Percentiles rank a stretch among this genome's conserved stretches.
Conservation (phyloP, 257 asterid species). For the Gentiana macrophylla region DNA sequence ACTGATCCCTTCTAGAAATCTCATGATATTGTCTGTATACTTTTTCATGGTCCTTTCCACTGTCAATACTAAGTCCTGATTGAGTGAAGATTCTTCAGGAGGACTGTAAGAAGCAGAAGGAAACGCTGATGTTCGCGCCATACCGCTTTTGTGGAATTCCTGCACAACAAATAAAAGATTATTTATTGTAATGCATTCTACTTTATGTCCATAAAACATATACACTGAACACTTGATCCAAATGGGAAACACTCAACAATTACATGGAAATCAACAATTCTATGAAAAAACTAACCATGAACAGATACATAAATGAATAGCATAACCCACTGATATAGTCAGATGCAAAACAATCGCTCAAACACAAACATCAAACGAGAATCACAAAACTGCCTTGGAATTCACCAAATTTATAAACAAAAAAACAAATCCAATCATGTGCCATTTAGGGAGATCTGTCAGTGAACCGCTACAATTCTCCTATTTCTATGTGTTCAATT, state of each 20-base stretch:
- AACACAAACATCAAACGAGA: not conserved
- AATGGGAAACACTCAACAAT: not conserved
- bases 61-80: slow-evolving; percentile 52
- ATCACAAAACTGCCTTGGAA: not conserved
- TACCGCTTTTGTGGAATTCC: slow-evolving; percentile 75
- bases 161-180: slow-evolving; percentile 20
- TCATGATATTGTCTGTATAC: slow-evolving; percentile 78
- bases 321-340: not conserved
- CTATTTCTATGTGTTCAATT: too few relatives aligned
- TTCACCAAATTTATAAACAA: too few relatives aligned
- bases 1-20: slow-evolving; percentile 92
- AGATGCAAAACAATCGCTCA: not conserved
- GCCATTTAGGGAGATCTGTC: too few relatives aligned
- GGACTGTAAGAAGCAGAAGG: slow-evolving; percentile 52
- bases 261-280: not conserved
- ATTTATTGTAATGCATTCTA: not conserved
- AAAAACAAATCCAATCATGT: too few relatives aligned
- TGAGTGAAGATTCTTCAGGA: slow-evolving; percentile 67
- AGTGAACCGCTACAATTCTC: too few relatives aligned
- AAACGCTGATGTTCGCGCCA: slow-evolving; percentile 58
- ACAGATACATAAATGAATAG: not conserved
- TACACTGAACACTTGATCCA: not conserved
- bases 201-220: not conserved
- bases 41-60: slow-evolving; percentile 79
- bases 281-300: not conserved